Conservation (phyloP, 1,284 basidiomycete species). For the Phlebopus sp. region DNA sequence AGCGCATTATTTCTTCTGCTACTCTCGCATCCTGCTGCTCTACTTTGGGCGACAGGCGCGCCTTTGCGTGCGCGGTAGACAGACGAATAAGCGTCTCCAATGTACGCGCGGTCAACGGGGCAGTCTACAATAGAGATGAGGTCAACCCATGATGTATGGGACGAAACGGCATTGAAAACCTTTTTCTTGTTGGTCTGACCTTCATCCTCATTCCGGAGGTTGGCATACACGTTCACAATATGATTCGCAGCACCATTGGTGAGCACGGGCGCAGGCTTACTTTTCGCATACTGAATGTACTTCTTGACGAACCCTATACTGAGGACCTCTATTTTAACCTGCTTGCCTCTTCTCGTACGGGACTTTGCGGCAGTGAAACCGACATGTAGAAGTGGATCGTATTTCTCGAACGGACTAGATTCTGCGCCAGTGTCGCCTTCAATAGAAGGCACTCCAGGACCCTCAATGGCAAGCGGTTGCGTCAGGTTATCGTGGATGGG, state of each 20-base stretch:
- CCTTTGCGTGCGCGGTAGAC: slow-evolving; percentile 96
- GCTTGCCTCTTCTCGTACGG: slow-evolving; percentile 54
- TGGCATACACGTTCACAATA: slow-evolving; percentile 93
- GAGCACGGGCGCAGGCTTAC: slow-evolving; percentile 77
- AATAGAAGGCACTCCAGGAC: slow-evolving; percentile 54
- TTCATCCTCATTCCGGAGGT: slow-evolving; percentile 88
- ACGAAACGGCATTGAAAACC: slow-evolving; percentile 44
- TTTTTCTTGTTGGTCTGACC: slow-evolving; percentile 84
- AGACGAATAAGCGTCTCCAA: slow-evolving; percentile 98
- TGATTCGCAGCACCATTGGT: slow-evolving; percentile 94
- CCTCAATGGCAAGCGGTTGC: slow-evolving; percentile 85
- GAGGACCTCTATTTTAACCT: slow-evolving; percentile 81
- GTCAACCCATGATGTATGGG: slow-evolving; percentile 12
- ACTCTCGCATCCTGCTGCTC: slow-evolving; percentile 85
- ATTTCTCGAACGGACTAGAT: slow-evolving; percentile 91
- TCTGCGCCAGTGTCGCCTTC: slow-evolving; percentile 54
- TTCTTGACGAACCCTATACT: slow-evolving; percentile 97
- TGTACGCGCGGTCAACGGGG: slow-evolving; percentile 96
- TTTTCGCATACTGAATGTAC: slow-evolving; percentile 98
- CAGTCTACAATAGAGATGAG: slow-evolving; percentile 58
- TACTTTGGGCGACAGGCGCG: slow-evolving; percentile 84
- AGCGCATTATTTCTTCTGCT: slow-evolving; percentile 95
- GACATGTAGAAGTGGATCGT: slow-evolving; percentile 91
- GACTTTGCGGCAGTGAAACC: slow-evolving; percentile 63
- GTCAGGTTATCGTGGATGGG: slow-evolving; percentile 87